These are phyloP conservation scores for Lactifluus piperatus DNA, from an alignment of 768 basidiomycete genomes.

Conservation along the genomic window DNA sequence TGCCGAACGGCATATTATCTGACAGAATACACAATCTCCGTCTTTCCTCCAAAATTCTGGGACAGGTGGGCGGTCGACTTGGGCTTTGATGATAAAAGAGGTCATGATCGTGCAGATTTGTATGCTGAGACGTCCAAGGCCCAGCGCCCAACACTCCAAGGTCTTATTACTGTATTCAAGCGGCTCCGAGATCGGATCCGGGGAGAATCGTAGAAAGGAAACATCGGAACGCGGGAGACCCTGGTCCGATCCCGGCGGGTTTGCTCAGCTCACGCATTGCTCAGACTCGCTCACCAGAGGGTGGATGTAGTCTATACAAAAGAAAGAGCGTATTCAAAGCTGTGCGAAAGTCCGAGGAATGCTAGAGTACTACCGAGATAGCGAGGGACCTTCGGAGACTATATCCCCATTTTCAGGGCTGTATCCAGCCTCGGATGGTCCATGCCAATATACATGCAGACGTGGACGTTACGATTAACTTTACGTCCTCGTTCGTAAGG, in stretches of 20 bases:
- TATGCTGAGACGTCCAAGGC: background rate
- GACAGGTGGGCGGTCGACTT: conserved; percentile 41
- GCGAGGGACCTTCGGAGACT: background rate
- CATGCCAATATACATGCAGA: conserved; percentile 6
- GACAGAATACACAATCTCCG: conserved; percentile 53
- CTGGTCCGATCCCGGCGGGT: background rate
- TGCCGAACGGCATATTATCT: conserved; percentile 44
- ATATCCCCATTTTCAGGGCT: background rate
- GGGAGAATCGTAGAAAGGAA: background rate
- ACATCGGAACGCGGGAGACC: background rate
- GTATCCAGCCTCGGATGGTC: conserved; percentile 5
- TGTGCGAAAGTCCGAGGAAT: background rate
- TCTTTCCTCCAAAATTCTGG: conserved; percentile 43
- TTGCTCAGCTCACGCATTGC: background rate
- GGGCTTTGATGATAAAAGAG: conserved; percentile 62
- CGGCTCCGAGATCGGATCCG: background rate
- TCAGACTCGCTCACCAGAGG: background rate
- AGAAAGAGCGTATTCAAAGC: background rate
- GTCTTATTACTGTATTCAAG: background rate
- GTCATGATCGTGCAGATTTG: conserved; percentile 38
- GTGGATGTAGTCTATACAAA: background rate
- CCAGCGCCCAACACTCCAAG: too few relatives aligned
- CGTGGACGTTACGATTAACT: background rate
- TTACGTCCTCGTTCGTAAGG: background rate
- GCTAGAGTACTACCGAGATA: background rate